phyloP scores from a whole-genome alignment of 495 filamentous ascomycete genomes.

The Choiromyces venosus region DNA sequence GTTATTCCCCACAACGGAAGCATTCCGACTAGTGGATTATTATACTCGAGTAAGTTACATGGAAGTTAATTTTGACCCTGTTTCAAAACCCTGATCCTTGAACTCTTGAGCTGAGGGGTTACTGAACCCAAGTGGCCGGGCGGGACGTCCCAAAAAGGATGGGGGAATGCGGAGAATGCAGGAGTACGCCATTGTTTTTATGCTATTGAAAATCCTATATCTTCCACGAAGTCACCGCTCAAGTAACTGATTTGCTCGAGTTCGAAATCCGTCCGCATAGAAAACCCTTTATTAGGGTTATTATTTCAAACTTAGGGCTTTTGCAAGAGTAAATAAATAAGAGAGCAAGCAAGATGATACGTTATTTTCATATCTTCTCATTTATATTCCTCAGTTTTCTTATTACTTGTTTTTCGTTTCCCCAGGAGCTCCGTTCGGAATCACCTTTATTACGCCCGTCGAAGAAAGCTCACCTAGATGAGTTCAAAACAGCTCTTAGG shows the following conservation, averaged over 20 bases:
- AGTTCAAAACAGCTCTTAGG: constrained; percentile 57
- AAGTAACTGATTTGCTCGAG: neutral
- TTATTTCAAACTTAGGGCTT: neutral
- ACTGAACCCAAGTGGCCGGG: neutral
- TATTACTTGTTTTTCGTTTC: neutral
- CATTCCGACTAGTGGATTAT: neutral
- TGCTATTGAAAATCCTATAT: neutral
- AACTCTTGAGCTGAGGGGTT: neutral
- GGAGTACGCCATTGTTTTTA: neutral
- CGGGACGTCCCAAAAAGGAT: neutral
- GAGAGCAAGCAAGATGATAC: neutral
- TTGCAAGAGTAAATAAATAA: neutral
- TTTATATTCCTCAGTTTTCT: neutral
- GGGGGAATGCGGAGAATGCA: neutral
- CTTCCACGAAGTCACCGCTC: neutral
- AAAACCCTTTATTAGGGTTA: neutral
- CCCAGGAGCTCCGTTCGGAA: neutral
- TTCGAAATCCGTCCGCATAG: neutral
- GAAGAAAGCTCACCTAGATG: neutral
- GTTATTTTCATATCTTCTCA: neutral
- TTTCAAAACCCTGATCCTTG: neutral
- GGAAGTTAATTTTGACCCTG: neutral
- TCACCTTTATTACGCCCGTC: neutral
- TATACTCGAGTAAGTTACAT: neutral
- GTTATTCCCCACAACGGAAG: neutral